Evolutionary conservation across 2,329 filamentous ascomycete genomes (phyloP), one percentile per base, ranked within the genome.

Genomic region (Cladosporium sp.): DNA sequence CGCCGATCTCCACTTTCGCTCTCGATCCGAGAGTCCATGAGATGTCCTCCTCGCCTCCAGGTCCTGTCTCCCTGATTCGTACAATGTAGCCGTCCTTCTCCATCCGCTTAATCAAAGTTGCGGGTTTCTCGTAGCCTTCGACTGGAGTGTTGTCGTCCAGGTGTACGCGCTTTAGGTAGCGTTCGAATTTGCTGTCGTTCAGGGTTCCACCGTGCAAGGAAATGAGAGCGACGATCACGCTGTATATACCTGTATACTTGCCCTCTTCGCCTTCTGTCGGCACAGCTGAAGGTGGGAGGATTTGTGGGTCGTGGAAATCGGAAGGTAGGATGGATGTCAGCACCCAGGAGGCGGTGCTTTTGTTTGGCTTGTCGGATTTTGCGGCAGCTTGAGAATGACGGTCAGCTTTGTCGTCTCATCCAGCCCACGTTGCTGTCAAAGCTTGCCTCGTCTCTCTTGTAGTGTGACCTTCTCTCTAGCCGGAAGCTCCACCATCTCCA

Each of bases 401-500:
- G 32, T 48, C 37, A 51, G 43, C 39, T 17, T 17, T 34, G 27
- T 18, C 9, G n/a, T 2, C 8, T 7, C 13, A 5, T 32, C n/a
- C 30, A n/a, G 22, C 22, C 22, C 22, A 4, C 4, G 22, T n/a
- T 7, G 15, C 30, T 20, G 24, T 15, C n/a, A 27, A 12, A 8
- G 17, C 29, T 45, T 71, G 84, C 86, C 87, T 76, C 87, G 84
- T 60, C 89, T 82, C 64, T 95, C 88, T 53, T 83, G 83, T 29
- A 96, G 70, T 0, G 89, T 89, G 43, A 88, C 79, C 68, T 90
- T 95, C 63, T 96, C 92, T 62, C 80, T 81, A 1, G 80, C 75
- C 0, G 93, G 90, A 43, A 97, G 75, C 70, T 96, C 91, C 3
- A 82, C 77, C 77, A 99, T 80, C 66, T 91, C 80, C 90, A 97